Evolutionary conservation across 2,329 filamentous ascomycete species (phyloP).

Genomic region (Venturia aucupariae): DNA sequence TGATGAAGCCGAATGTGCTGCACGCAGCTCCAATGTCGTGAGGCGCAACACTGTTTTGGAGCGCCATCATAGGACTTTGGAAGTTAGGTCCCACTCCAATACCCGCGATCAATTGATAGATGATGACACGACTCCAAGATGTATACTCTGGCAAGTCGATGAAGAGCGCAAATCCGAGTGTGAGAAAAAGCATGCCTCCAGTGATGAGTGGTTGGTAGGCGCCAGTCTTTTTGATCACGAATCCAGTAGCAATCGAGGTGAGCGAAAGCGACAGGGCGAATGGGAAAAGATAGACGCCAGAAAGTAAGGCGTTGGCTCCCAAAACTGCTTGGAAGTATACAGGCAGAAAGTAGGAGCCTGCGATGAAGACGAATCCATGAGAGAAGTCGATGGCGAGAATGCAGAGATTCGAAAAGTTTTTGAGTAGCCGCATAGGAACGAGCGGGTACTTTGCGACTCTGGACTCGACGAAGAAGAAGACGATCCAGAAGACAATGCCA

Average conservation of each 20-base stretch:
- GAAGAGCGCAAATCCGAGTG: slow-evolving; percentile 31
- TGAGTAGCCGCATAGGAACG: slow-evolving; percentile 66
- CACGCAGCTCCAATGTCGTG: slow-evolving; percentile 43
- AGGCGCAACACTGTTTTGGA: slow-evolving; percentile 44
- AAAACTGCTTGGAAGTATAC: slow-evolving; percentile 76
- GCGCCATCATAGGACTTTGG: slow-evolving; percentile 45
- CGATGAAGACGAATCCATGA: slow-evolving; percentile 70
- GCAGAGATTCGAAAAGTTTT: slow-evolving; percentile 54
- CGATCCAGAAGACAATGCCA: slow-evolving; percentile 49
- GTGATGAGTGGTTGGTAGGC: slow-evolving; percentile 25
- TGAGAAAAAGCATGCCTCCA: slow-evolving; percentile 29
- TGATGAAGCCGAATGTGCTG: slow-evolving; percentile 41
- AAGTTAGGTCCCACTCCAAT: slow-evolving; percentile 45
- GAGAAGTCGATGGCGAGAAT: slow-evolving; percentile 58
- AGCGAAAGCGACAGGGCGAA: slow-evolving; percentile 59
- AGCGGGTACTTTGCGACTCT: slow-evolving; percentile 67
- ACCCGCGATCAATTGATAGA: slow-evolving; percentile 42
- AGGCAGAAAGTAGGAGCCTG: slow-evolving; percentile 69
- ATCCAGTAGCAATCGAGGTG: slow-evolving; percentile 47
- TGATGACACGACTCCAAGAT: slow-evolving; percentile 35
- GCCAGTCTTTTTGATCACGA: slow-evolving; percentile 25
- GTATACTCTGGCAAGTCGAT: slow-evolving; percentile 26
- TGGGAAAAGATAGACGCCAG: slow-evolving; percentile 65
- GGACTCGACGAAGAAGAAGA: slow-evolving; percentile 67
- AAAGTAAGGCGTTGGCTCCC: slow-evolving; percentile 57